A percentile compares a stretch with the other conserved stretches of the same genome.
phyloP scores from a whole-genome alignment of 2,329 filamentous ascomycete species.

The Fonsecaea erecta region DNA sequence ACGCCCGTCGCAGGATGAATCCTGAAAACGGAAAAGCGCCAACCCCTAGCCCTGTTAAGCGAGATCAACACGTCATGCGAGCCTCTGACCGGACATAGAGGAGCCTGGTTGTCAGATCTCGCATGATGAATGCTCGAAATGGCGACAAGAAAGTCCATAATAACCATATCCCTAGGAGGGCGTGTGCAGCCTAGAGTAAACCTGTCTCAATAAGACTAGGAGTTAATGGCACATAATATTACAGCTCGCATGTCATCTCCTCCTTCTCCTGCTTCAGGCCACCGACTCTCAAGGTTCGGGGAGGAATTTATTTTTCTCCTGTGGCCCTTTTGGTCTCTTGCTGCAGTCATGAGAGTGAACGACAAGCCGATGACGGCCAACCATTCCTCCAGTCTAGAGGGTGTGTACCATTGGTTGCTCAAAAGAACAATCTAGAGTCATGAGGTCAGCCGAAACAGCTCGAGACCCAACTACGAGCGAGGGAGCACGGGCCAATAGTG shows the following conservation, averaged over 20 bases:
- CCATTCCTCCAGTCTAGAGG: neutral
- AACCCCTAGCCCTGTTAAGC: neutral
- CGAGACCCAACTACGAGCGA: neutral
- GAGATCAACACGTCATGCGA: neutral
- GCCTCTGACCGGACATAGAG: neutral
- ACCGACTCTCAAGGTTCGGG: neutral
- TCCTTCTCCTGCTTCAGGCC: neutral
- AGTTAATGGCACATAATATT: neutral
- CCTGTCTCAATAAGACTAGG: neutral
- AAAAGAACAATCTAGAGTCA: neutral
- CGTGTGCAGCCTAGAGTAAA: neutral
- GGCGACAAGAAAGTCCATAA: too few relatives aligned
- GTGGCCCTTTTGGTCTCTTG: too few relatives aligned
- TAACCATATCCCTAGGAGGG: too few relatives aligned
- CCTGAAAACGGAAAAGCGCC: conserved; percentile 3
- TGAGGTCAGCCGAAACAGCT: neutral
- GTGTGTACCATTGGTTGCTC: neutral
- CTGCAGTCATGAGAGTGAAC: neutral
- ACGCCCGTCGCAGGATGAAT: neutral
- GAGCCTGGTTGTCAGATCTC: neutral
- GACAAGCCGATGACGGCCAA: neutral
- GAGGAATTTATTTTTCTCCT: too few relatives aligned
- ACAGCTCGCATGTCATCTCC: neutral
- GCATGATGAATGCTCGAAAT: neutral
- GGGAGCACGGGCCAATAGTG: too few relatives aligned